Evolutionary conservation across 495 filamentous ascomycete species (phyloP), one percentile per base, ranked within the genome.

Genomic region (Aspergillus taichungensis): DNA sequence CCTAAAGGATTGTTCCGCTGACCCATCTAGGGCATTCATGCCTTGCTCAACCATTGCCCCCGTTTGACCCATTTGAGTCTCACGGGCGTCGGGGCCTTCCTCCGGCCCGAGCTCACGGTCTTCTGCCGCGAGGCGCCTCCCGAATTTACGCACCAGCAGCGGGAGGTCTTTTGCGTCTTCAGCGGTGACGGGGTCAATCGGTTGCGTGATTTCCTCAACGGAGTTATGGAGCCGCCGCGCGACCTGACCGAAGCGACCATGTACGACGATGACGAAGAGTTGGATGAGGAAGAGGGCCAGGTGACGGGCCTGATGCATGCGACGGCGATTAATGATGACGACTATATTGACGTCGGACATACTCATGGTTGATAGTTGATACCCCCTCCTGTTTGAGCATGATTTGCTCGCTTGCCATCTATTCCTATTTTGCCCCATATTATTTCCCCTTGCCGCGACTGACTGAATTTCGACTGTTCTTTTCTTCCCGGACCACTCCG

Each of bases 151-250:
- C 83, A 91, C 6, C 88, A 95, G 55, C 92, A 99, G 60, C 82
- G 92, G 44, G 81, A 85, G 7, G 88, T 97, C 13, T 99, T 94
- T 62, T 99, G 94, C 60, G 94, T 99, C 34, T 99, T 97, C 64
- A 95, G 88, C 12, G 92, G 94, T 8, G 70, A 77, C 31, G 90
- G 89, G 13, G 94, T 99, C 27, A 71, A 70, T 30, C 73, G 75
- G 38, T 77, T 99, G 5, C 87, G 94, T 18, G 68, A 78, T 18
- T 80, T 85, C 54, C 72, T 98, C 30, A 95, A 94, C 43, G 59
- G 55, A 43, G 58, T 61, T 30, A 48, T 46, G 13, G 40, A 54
- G 3, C 48, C 54, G 30, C 50, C 45, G 14, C 61, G 49, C 13
- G 67, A 71, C 42, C 61, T 68, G 45, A 66, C 63, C 11, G 71